Evolutionary conservation across 306 rosid species (phyloP).

Genomic region (Vigna trinervia): DNA sequence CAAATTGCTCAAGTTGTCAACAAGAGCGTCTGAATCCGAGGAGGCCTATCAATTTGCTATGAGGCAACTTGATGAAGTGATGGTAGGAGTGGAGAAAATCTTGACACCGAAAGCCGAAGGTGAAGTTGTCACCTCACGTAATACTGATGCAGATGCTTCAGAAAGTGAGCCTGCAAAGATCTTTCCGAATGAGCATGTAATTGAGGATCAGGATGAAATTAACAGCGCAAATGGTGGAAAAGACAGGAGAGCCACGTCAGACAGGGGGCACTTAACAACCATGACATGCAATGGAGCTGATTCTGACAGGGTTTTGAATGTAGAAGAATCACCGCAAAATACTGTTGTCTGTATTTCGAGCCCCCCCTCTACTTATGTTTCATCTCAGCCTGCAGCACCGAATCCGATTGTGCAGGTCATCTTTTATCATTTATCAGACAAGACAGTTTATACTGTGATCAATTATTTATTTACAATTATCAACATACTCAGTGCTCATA

Average conservation of each 20-base stretch:
- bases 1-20: constrained; percentile 59
- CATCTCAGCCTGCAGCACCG: constrained; percentile 51
- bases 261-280: constrained; percentile 37
- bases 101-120: constrained; percentile 51
- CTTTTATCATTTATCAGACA: constrained; percentile 27
- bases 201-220: constrained; percentile 54
- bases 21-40: constrained; percentile 67
- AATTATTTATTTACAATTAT: constrained; percentile 14
- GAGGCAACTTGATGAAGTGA: constrained; percentile 60
- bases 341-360: constrained; percentile 51
- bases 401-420: constrained; percentile 60
- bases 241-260: constrained; percentile 40
- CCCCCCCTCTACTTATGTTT: constrained; percentile 53
- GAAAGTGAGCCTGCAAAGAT: constrained; percentile 53
- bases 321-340: constrained; percentile 48
- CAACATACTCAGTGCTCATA: not conserved
- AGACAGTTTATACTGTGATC: constrained; percentile 27
- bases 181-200: constrained; percentile 53
- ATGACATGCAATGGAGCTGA: constrained; percentile 42
- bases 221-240: constrained; percentile 40
- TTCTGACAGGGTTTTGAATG: constrained; percentile 46
- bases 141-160: constrained; percentile 54
- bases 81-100: constrained; percentile 69
- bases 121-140: constrained; percentile 54
- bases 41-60: constrained; percentile 62